These are phyloP conservation scores for Oryza nivara DNA, from an alignment of 176 grass and related monocot species.

Conservation along the genomic window DNA sequence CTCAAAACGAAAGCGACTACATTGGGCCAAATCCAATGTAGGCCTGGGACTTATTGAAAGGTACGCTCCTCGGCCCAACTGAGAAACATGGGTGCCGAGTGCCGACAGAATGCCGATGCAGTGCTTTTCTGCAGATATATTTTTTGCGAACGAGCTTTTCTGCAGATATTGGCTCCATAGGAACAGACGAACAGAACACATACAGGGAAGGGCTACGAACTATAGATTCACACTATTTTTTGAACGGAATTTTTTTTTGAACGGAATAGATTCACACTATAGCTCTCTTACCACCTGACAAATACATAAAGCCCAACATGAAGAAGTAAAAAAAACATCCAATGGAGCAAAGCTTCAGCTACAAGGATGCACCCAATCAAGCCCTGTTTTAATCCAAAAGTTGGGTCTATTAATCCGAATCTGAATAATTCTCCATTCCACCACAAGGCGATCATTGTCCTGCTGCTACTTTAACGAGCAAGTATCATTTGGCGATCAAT, in stretches of 20 bases:
- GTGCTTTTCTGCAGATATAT: no score
- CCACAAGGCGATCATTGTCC: not conserved
- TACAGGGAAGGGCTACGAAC: no score
- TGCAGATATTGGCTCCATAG: no score
- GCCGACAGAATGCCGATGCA: no score
- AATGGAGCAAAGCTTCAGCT: not conserved
- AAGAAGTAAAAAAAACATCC: not conserved
- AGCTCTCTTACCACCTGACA: no score
- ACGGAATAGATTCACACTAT: no score
- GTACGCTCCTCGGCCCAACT: no score
- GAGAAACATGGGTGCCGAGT: no score
- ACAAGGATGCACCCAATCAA: not conserved
- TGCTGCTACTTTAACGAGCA: not conserved
- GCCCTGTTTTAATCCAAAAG: not conserved
- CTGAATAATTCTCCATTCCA: not conserved
- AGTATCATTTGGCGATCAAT: not conserved
- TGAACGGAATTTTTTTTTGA: no score
- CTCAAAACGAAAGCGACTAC: not conserved
- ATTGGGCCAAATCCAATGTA: not conserved
- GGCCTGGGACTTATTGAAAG: not conserved
- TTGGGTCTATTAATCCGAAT: not conserved
- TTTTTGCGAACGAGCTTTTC: no score
- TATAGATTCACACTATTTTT: no score
- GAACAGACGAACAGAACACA: no score
- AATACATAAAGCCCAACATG: not conserved